Evolutionary conservation across 2,329 filamentous ascomycete genomes (phyloP).

Genomic region (Exserohilum turcica): DNA sequence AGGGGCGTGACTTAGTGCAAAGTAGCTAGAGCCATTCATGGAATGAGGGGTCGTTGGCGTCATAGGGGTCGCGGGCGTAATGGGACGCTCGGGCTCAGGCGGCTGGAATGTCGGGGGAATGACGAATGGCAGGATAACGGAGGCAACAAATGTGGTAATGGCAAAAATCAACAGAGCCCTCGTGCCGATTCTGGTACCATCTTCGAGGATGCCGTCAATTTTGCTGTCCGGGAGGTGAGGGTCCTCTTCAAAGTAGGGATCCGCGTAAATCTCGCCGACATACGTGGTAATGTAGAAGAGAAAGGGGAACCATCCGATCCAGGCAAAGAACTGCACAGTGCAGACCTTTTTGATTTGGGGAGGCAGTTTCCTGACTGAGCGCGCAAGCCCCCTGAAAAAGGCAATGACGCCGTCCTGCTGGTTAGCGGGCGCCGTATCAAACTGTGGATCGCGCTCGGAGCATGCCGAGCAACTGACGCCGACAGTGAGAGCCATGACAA

Average conservation of each 20-base stretch:
- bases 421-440: slow-evolving; percentile 64
- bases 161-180: slow-evolving; percentile 90
- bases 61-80: slow-evolving; percentile 49
- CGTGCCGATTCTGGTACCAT: slow-evolving; percentile 83
- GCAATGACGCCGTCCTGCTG: slow-evolving; percentile 68
- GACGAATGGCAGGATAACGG: slow-evolving; percentile 83
- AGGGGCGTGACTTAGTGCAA: slow-evolving; percentile 32
- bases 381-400: slow-evolving; percentile 80
- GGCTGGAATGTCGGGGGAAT: slow-evolving; percentile 76
- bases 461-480: slow-evolving; percentile 71
- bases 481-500: slow-evolving; percentile 73
- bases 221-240: slow-evolving; percentile 77
- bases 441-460: slow-evolving; percentile 77
- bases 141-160: slow-evolving; percentile 79
- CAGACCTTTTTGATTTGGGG: slow-evolving; percentile 84
- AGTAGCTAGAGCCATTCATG: slow-evolving; percentile 43
- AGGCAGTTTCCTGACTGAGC: slow-evolving; percentile 77
- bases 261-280: slow-evolving; percentile 88
- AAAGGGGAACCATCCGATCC: slow-evolving; percentile 95
- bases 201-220: slow-evolving; percentile 79
- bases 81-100: slow-evolving; percentile 45
- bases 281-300: slow-evolving; percentile 95
- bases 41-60: slow-evolving; percentile 41
- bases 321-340: slow-evolving; percentile 68
- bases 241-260: slow-evolving; percentile 77